Evolutionary conservation across 306 rosid species (phyloP), one percentile per base, ranked within the genome.

Genomic region (Citrullus mucosospermus): DNA sequence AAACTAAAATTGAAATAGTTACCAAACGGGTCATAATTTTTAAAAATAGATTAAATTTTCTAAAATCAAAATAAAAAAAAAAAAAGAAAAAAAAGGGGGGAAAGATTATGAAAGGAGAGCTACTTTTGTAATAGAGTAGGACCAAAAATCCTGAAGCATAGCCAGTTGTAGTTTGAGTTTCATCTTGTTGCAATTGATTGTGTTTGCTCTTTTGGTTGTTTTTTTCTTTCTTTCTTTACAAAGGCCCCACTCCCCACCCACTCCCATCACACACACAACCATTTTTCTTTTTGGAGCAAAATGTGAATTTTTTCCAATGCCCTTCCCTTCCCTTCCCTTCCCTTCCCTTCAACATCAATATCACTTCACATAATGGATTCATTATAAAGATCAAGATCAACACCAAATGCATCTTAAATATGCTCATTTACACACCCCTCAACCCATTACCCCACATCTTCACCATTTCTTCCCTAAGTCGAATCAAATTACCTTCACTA

Each of bases 181-280:
- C 25, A 73, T 7, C 4, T 48, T 72, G 14, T 43, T 43, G 8
- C n/a, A 73, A 51, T 73, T 51, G 22, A 73, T 51, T 73, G 20
- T 73, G 41, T 51, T 73, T 51, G 62, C 11, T 9, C n/a, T 16
- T 51, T 30, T 73, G 6, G 62, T 17, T 73, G 30, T 72, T 10
- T 48, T 60, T 17, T 11, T 28, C 1, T 73, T 44, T 9, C 61
- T 73, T 15, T 73, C 61, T 73, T 73, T 73, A 53, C 61, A 69
- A 69, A 69, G 76, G 56, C 11, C 76, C 76, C 75, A 69, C 67
- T 61, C 39, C 67, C 67, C 67, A 61, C 67, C 17, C 67, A 28
- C 74, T 3, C 75, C 9, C 34, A n/a, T 60, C 56, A 69, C 25
- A 43, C 25, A 69, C n/a, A 13, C 53, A 69, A 22, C 54, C 18